Percentiles rank a stretch among this genome's conserved stretches.
Evolutionary conservation across 2,329 filamentous ascomycete species (phyloP).

Genomic region (Verticillium isaacii): DNA sequence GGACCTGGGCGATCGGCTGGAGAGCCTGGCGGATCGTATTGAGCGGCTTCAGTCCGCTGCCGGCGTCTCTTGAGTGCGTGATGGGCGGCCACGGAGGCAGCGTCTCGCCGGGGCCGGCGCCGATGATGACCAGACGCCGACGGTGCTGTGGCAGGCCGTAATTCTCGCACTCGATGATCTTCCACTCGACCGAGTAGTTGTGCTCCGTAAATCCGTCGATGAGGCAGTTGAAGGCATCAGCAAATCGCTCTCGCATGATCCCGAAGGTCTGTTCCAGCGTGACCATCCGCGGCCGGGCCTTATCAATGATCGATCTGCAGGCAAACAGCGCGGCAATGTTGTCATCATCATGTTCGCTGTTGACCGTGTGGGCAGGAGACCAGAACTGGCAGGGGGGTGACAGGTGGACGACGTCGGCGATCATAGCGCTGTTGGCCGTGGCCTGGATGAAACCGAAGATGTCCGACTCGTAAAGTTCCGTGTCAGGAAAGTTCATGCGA

Average conservation of each 20-base stretch:
- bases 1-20: conserved; percentile 24
- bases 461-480: conserved; percentile 41
- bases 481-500: conserved; percentile 49
- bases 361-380: conserved; percentile 64
- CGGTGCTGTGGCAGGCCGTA: conserved; percentile 48
- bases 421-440: conserved; percentile 21
- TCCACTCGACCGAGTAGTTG: conserved; percentile 69
- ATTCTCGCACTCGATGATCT: conserved; percentile 45
- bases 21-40: conserved; percentile 41
- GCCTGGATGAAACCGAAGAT: conserved; percentile 43
- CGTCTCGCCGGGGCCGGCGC: conserved; percentile 61
- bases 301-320: conserved; percentile 50
- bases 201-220: conserved; percentile 59
- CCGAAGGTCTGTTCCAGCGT: conserved; percentile 79
- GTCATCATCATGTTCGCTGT: conserved; percentile 54
- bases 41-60: conserved; percentile 26
- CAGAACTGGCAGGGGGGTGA: conserved; percentile 76
- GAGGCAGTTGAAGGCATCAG: conserved; percentile 52
- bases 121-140: conserved; percentile 51
- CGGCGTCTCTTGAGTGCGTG: conserved; percentile 48
- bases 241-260: conserved; percentile 48
- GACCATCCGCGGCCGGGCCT: conserved; percentile 59
- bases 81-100: conserved; percentile 61
- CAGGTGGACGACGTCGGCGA: conserved; percentile 66
- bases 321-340: conserved; percentile 60